Evolutionary conservation across 2,329 filamentous ascomycete genomes (phyloP), one percentile per base, ranked within the genome.

Genomic region (Paecilomyces sp.): DNA sequence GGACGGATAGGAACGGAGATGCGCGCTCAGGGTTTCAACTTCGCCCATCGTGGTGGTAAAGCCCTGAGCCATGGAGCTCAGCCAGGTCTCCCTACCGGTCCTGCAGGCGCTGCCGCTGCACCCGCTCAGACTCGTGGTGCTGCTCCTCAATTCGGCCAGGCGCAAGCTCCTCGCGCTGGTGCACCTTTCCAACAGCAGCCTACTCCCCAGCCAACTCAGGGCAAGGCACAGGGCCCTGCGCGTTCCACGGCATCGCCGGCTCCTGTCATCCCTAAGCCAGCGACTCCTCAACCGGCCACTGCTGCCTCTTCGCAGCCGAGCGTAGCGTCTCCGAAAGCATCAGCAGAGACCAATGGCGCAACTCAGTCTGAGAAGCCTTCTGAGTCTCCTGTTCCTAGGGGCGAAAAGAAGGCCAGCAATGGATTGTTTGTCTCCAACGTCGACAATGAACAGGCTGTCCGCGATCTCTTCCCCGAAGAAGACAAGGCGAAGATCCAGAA

Each of bases 21-120:
- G 94, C 88, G 92, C 64, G 94, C 94, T 24, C 94, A 99, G 72
- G 94, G 94, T 51, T 99, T 99, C 84, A 99, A 99, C 83, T 99
- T 99, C 75, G 92, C 94, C 25, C 94, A 99, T 75, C 89, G 94
- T 68, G 91, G 90, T 64, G 88, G 90, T 60, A 97, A 97, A 81
- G 87, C 89, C 81, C 75, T 76, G 58, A 61, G 65, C 53, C 67
- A 68, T 56, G 65, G 76, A 73, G 67, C 62, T 50, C 69, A 68
- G 56, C 52, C 54, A 60, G 41, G 55, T 51, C 28, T 60, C 13
- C 52, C 70, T 36, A 63, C 68, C 50, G 63, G 68, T 18, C 65
- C 64, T 55, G 71, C 74, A 51, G 64, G 69, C 28, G 70, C 72
- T 15, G 73, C 77, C 4, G 74, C 72, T 18, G 72, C 71, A 57